phyloP scores from a whole-genome alignment of 1,284 basidiomycete species.

The Cryptococcus sp. region DNA sequence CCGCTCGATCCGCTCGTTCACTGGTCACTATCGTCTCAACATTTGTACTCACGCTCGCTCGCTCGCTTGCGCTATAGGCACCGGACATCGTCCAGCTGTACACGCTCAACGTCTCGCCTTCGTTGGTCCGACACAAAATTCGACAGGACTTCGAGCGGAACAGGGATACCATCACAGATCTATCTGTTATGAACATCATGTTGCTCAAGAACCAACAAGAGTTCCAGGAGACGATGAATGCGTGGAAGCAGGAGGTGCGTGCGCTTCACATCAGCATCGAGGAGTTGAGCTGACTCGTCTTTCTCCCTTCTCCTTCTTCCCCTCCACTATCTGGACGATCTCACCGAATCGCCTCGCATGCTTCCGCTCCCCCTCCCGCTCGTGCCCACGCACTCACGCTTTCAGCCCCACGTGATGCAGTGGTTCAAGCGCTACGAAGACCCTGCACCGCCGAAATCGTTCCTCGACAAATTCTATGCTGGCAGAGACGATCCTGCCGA shows the following conservation, averaged over 20 bases:
- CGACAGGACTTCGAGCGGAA: conserved; percentile 87
- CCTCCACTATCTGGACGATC: not conserved
- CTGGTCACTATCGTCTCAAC: no score
- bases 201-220: conserved; percentile 84
- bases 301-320: not conserved
- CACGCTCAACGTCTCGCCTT: conserved; percentile 77
- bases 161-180: conserved; percentile 72
- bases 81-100: conserved; percentile 87
- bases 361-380: not conserved
- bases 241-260: conserved; percentile 75
- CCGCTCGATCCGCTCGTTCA: no score
- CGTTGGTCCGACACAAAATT: conserved; percentile 78
- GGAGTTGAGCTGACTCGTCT: not conserved
- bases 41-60: no score
- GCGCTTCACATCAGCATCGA: not conserved
- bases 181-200: conserved; percentile 81
- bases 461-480: conserved; percentile 54
- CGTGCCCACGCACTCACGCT: not conserved
- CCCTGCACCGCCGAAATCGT: conserved; percentile 48
- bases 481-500: conserved; percentile 51
- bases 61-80: conserved; percentile 59
- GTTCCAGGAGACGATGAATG: conserved; percentile 92
- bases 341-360: not conserved
- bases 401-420: conserved; percentile 53
- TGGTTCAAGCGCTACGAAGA: conserved; percentile 54